Base-by-base conservation (phyloP, 768 basidiomycete species). In the Boletus coccyginus region DNA sequence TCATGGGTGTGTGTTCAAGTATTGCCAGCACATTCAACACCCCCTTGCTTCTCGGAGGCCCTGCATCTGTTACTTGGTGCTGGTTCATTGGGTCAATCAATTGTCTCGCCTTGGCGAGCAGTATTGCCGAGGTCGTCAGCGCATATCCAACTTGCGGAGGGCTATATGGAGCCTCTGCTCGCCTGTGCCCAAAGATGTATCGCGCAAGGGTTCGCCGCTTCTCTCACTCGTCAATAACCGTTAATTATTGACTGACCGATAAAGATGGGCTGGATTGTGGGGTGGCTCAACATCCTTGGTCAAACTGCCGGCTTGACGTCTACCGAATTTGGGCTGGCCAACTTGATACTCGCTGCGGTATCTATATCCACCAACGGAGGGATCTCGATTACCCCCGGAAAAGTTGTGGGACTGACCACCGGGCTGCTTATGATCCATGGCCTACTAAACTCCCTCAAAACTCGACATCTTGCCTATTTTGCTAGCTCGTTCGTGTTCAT, bases 151-250 rank as follows among this genome's bases (percentile, higher is more conserved):
- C 68, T 10, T 69, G 68, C 16, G 68, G 67, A 7, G 69, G 61
- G 10, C 48, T 69, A 4, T 90, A 90, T 62, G 88, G 88, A n/a
- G 89, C 89, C 4, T 90, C 88, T 29, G 87, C 88, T n/a, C 83
- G 84, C 64, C 73, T 90, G 10, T 83, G 84, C 7, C 89, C 88
- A 0, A 78, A 75, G 60, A 78, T 70, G 53, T 78, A 88, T 64
- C 82, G 88, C 50, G 83, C 88, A 39, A 81, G 75, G 66, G 88
- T 86, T 63, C 33, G 72, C 64, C 27, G 17, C 7, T 35, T 60
- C 32, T 46, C 19, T 17, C 19, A 36, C 29, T 56, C 36, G 1
- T 52, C 43, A 8, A 42, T n/a, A 16, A 31, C 53, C 16, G 5
- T 21, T 27, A 9, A n/a, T 33, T 42, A 17, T 24, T 21, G 36